A percentile compares a stretch with the other conserved stretches of the same genome.
These are phyloP conservation scores for Termitomyces sp. DNA, from an alignment of 768 basidiomycete species.

Conservation along the genomic window DNA sequence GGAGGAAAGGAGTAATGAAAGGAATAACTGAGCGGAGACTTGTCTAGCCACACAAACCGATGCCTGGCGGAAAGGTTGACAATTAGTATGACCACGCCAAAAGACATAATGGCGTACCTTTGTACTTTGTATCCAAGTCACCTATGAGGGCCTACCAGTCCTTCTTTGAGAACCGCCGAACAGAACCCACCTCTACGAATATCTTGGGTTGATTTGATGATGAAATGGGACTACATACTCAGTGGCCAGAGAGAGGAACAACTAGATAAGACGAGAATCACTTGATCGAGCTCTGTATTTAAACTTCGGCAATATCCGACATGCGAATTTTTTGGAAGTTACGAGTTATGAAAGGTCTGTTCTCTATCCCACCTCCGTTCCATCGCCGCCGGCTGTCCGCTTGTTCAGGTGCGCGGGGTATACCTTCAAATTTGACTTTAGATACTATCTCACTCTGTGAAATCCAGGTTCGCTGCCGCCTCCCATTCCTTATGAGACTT, in stretches of 20 bases:
- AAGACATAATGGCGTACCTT: not conserved
- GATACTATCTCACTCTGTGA: not conserved
- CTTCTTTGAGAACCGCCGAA: not conserved
- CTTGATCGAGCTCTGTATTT: not conserved
- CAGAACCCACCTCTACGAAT: not conserved
- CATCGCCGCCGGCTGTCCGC: not conserved
- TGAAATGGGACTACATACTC: no score
- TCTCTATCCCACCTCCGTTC: not conserved
- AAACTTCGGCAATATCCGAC: not conserved
- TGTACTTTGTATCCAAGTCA: not conserved
- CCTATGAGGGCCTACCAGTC: not conserved
- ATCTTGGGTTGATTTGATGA: not conserved
- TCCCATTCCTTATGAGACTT: constrained; percentile 44
- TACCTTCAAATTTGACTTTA: not conserved
- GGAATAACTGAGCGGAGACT: no score
- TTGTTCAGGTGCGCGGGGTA: not conserved
- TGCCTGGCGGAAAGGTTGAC: no score
- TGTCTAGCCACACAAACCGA: no score
- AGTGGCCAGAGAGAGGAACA: no score
- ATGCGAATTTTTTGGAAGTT: not conserved
- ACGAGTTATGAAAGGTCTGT: not conserved
- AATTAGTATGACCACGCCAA: no score
- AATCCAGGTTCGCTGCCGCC: not conserved
- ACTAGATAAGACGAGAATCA: no score
- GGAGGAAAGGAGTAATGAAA: not conserved